Evolutionary conservation across 1,284 basidiomycete genomes (phyloP), one percentile per base, ranked within the genome.

Genomic region (Cutaneotrichosporon cutaneum): DNA sequence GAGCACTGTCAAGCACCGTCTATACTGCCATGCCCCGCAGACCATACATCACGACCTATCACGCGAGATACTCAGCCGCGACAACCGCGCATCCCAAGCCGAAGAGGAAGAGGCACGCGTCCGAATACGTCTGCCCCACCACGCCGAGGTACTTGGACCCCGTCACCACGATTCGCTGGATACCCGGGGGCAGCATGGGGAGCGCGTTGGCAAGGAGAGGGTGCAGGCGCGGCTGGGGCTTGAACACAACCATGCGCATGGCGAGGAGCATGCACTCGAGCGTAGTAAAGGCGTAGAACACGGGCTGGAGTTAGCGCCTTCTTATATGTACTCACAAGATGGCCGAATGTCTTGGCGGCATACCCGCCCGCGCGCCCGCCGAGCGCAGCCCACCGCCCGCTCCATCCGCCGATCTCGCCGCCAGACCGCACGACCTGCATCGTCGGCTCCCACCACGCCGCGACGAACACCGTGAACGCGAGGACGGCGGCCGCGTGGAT

Each of bases 281-380:
- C 0, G 78, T 79, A 0, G 70, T 61, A 58, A 79, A 81, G 0
- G 78, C 77, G 75, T 76, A 80, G 66, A 81, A 81, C 14, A 80
- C 62, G n/a, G 79, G 78, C 79, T 81, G 59, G 10, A 4, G 52
- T 65, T 22, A 67, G 61, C 53, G 27, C 3, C 18, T 36, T 21
- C 27, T 24, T 33, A 45, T 10, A 11, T 3, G 3, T 27, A 51
- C 70, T 61, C 57, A 71, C 70, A 50, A 71, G 32, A 18, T 57
- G 57, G 45, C 67, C 65, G 18, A 66, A 56, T 6, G 44, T 52
- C 52, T 55, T 61, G 39, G 48, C 54, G 16, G 30, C 48, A 11
- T 22, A 48, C 2, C 30, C 6, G 1, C 56, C 57, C 0, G 45
- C 22, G 1, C 63, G 56, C n/a, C 61, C 61, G 2, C 54, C 61